These are phyloP conservation scores for Azolla pinnata DNA, from an alignment of 75 land plant species.

Conservation along the genomic window DNA sequence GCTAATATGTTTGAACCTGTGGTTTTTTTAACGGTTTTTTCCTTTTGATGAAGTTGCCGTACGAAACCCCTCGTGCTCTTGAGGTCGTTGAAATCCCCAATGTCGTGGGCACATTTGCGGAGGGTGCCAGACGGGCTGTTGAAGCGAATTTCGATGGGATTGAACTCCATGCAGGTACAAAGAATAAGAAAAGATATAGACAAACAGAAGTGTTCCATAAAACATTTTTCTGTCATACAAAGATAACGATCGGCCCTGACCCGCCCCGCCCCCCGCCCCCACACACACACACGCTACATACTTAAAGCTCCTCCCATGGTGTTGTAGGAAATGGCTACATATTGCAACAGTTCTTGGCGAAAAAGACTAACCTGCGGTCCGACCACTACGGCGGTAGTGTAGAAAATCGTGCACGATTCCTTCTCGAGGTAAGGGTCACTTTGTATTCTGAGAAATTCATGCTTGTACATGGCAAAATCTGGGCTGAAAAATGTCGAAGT, in stretches of 20 bases:
- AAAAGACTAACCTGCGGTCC: constrained; percentile 21
- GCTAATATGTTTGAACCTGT: too few species aligned
- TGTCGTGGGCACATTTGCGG: constrained; percentile 12
- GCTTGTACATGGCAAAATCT: too few species aligned
- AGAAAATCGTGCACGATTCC: constrained; percentile 27
- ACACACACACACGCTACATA: too few species aligned
- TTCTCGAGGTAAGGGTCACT: constrained; percentile 30
- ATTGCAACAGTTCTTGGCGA: constrained; percentile 30
- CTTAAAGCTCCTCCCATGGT: too few species aligned
- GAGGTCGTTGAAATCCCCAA: constrained; percentile 20
- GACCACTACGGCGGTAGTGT: constrained; percentile 34
- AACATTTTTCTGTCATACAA: too few species aligned
- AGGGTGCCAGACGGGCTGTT: constrained; percentile 15
- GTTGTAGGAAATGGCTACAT: constrained; percentile 30
- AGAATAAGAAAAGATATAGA: too few species aligned
- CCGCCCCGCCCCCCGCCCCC: too few species aligned
- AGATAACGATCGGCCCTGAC: too few species aligned
- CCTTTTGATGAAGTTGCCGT: constrained; percentile 11
- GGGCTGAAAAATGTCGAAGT: too few species aligned
- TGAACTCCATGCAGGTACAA: constrained; percentile 26
- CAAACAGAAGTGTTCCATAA: too few species aligned
- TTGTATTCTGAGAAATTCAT: too few species aligned
- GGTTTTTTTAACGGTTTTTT: too few species aligned
- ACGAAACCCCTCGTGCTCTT: constrained; percentile 24
- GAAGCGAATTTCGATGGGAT: constrained; percentile 18